These are phyloP conservation scores for Solanum hybrid DNA, from an alignment of 305 asterid species.

Conservation along the genomic window DNA sequence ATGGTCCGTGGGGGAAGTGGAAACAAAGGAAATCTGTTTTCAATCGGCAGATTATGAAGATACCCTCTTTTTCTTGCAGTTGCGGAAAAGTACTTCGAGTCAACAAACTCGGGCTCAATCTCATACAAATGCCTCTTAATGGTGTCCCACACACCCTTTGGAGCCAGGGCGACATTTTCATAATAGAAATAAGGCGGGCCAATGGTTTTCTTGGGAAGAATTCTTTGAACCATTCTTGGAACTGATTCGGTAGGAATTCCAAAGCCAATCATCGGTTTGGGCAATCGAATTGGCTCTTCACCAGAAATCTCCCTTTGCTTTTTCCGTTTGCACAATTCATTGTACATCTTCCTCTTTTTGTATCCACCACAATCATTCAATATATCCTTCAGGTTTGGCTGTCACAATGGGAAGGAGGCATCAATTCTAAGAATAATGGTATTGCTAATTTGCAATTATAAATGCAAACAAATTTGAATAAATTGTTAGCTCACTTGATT, in stretches of 20 bases:
- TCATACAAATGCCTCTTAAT: slow-evolving; percentile 53
- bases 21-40: slow-evolving; percentile 51
- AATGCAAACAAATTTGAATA: not conserved
- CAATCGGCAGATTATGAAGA: slow-evolving; percentile 64
- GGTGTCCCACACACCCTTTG: slow-evolving; percentile 89
- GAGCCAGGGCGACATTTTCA: slow-evolving; percentile 87
- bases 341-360: slow-evolving; percentile 42
- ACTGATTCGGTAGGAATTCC: slow-evolving; percentile 41
- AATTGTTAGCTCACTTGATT: not conserved
- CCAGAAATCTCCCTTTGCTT: slow-evolving; percentile 4
- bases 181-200: slow-evolving; percentile 82
- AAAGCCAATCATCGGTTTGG: slow-evolving; percentile 81
- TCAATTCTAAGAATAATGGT: not conserved
- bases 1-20: slow-evolving; percentile 73
- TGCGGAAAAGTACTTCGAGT: slow-evolving; percentile 70
- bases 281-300: slow-evolving; percentile 44
- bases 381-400: slow-evolving; percentile 30
- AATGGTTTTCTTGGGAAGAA: slow-evolving; percentile 36
- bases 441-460: not conserved
- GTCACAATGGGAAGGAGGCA: slow-evolving; percentile 11
- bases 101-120: slow-evolving; percentile 72
- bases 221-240: slow-evolving; percentile 21
- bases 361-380: slow-evolving; percentile 23
- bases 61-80: slow-evolving; percentile 84
- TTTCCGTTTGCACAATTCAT: slow-evolving; percentile 34